Conservation (phyloP, 202 grass and related monocot genomes). For the Cymbopogon flexuosus region DNA sequence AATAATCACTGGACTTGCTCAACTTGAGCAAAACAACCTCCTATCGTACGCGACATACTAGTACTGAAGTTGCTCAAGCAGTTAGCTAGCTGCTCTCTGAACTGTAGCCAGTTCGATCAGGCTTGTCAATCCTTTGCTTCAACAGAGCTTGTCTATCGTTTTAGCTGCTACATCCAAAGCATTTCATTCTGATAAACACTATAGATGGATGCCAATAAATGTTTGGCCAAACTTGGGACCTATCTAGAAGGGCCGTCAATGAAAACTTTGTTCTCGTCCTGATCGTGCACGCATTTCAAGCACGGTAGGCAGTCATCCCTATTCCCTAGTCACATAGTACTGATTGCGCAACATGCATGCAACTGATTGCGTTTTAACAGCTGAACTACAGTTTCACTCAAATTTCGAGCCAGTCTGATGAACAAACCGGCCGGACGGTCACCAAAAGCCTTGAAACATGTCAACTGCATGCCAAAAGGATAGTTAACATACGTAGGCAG, state of each 20-base stretch:
- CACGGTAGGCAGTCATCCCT: not conserved
- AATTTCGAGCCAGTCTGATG: no score
- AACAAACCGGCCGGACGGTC: no score
- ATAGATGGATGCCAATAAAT: not conserved
- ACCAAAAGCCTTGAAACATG: not conserved
- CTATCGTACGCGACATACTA: not conserved
- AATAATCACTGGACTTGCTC: not conserved
- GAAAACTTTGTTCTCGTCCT: not conserved
- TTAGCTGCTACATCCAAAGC: not conserved
- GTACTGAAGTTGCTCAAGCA: not conserved
- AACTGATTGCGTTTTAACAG: not conserved
- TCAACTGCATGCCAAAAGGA: not conserved
- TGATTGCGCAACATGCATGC: not conserved
- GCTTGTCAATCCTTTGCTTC: not conserved
- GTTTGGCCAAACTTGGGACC: not conserved
- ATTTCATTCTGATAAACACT: not conserved
- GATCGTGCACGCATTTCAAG: not conserved
- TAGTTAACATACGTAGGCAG: not conserved
- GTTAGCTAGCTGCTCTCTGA: not conserved
- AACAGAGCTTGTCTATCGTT: not conserved
- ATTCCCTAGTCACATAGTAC: not conserved
- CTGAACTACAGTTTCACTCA: not conserved
- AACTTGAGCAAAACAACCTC: not conserved
- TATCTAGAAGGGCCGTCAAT: not conserved
- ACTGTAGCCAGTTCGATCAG: not conserved